Evolutionary conservation across 2,329 filamentous ascomycete species (phyloP), one percentile per base, ranked within the genome.

Genomic region (Rasamsonia emersonii): DNA sequence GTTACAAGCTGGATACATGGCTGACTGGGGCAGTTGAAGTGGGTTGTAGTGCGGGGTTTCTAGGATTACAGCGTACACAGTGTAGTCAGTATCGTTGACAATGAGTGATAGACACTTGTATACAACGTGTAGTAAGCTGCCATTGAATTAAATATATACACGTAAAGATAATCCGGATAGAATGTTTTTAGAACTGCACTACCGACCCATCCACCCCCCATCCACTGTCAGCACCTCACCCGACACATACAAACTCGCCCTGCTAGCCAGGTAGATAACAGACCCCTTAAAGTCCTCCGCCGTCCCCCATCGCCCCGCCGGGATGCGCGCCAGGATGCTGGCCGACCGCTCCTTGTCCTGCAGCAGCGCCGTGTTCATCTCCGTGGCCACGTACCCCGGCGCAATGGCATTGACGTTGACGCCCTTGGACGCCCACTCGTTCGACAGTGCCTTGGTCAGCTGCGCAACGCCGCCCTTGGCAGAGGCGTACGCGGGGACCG

Each of bases 121-220:
- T n/a, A n/a, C n/a, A n/a, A n/a, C n/a, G n/a, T n/a, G n/a, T n/a
- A n/a, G n/a, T n/a, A n/a, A n/a, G n/a, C n/a, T n/a, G n/a, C n/a
- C n/a, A n/a, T n/a, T n/a, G n/a, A n/a, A n/a, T n/a, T n/a, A n/a
- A n/a, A n/a, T n/a, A n/a, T n/a, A n/a, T n/a, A n/a, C n/a, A n/a
- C n/a, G n/a, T n/a, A n/a, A n/a, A n/a, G n/a, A n/a, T n/a, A n/a
- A n/a, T n/a, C n/a, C n/a, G n/a, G n/a, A n/a, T n/a, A n/a, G n/a
- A n/a, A n/a, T n/a, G n/a, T n/a, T n/a, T n/a, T n/a, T n/a, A n/a
- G n/a, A n/a, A n/a, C n/a, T n/a, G n/a, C n/a, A n/a, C 41, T 65
- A 93, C 67, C 85, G 68, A 1, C 83, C 86, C 86, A 93, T 93
- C 86, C 85, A 94, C 8, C 86, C 86, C 5, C 86, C 86, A 59